Evolutionary conservation across 192 early-diverging fungal species (phyloP).

Genomic region (Dissophora globulifera): DNA sequence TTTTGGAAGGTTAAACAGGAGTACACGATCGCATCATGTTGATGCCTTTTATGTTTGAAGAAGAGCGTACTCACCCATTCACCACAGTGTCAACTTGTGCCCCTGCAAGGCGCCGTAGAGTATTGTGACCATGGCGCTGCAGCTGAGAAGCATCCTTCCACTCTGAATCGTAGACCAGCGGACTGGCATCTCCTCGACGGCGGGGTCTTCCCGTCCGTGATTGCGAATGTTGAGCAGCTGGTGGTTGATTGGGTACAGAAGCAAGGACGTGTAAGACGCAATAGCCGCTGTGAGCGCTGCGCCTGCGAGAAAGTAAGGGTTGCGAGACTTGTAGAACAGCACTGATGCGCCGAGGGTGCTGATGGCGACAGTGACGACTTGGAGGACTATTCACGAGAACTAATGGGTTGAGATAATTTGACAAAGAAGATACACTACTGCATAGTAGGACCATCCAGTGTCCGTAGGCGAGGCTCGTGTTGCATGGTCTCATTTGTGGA

Average conservation of each 20-base stretch:
- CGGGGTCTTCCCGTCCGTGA: background rate
- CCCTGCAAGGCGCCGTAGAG: constrained; percentile 28
- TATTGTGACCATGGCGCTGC: constrained; percentile 19
- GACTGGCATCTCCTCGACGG: constrained; percentile 31
- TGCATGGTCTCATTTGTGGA: no score
- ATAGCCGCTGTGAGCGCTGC: constrained; percentile 16
- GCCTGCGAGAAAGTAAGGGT: constrained; percentile 25
- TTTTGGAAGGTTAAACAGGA: no score
- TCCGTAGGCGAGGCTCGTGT: no score
- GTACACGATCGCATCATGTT: no score
- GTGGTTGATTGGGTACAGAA: constrained; percentile 32
- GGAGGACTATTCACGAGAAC: constrained; percentile 41
- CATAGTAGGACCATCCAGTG: no score
- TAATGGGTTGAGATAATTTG: no score
- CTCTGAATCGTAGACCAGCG: constrained; percentile 30
- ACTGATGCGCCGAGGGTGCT: constrained; percentile 16
- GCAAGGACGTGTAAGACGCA: constrained; percentile 3
- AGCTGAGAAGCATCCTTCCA: constrained; percentile 26
- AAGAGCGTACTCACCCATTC: no score
- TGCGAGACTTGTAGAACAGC: constrained; percentile 26
- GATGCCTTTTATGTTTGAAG: no score
- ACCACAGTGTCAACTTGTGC: no score
- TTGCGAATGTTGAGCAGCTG: constrained; percentile 37
- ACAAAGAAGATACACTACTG: no score
- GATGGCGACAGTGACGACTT: constrained; percentile 6